Base-by-base conservation (phyloP, 106 monocot species). In the Ottelia alismoides region DNA sequence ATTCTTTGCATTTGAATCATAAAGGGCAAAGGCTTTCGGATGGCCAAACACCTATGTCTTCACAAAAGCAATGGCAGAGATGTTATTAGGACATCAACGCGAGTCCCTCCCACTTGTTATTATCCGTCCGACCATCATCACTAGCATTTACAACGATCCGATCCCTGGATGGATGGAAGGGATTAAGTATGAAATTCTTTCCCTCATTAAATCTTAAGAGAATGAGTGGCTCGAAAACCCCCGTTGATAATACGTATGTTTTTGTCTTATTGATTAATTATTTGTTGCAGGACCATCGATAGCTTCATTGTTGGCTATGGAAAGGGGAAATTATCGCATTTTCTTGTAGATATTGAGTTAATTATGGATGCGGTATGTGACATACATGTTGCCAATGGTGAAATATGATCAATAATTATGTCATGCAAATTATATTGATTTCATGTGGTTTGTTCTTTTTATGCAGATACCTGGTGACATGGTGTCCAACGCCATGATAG, bases 1-100 rank as follows among this genome's bases (percentile, higher is more conserved):
- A n/a, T n/a, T n/a, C n/a, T n/a, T n/a, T n/a, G n/a, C n/a, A n/a
- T n/a, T n/a, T n/a, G n/a, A n/a, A n/a, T n/a, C n/a, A n/a, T n/a
- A n/a, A n/a, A 75, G 88, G 67, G 78, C 88, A 16, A 76, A 60
- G 47, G 20, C 27, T 59, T 79, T 61, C 65, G 88, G 88, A 4
- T 88, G 88, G 88, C 83, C 88, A 51, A 88, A 88, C 44, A 88
- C 88, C 11, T 88, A 88, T 51, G 88, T 88, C 10, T 83, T 83
- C 54, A 83, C 88, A 32, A 88, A 88, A 65, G 78, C 88, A 29
- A 66, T 88, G 76, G 88, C 73, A 52, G 88, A 88, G 69, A 88
- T 83, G 88, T 16, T 82, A 27, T 70, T 88, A 30, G 76, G 76
- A 26, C 60, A 76, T 45, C 27, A 53, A 73, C 70, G 83, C 61